Base-by-base conservation (phyloP, 129 eudicot genomes). In the Saussurea involucrata region DNA sequence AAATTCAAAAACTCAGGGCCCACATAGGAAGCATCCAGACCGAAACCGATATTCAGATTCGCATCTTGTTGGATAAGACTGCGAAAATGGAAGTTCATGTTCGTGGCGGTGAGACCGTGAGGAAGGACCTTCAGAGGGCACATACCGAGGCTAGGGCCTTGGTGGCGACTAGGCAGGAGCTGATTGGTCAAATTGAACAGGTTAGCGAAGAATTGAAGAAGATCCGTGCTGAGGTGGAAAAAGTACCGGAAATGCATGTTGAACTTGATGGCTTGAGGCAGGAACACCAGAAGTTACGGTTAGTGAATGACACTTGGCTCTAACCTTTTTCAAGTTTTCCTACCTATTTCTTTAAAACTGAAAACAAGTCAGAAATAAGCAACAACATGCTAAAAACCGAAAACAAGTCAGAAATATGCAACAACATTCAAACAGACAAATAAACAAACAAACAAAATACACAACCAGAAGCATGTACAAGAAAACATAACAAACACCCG, bases 251-350 rank as follows among this genome's bases (percentile, higher is more conserved):
- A 75, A 74, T 95, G 96, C 80, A 76, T 5, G 85, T 81, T 72
- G 91, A 92, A 78, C 90, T 92, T 71, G 95, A 92, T 73, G 79
- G 86, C 63, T 80, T 95, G 90, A 89, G 82, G 81, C 73, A 85
- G 69, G 99, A 95, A 75, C 92, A 88, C 85, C 92, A 91, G 58
- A 86, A 78, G 75, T 44, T 95, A 79, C 93, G 96, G 97, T 95
- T 79, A 85, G 98, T 81, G 77, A 82, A 70, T 60, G 24, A 11
- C 36, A 32, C 55, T 69, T 76, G 63, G 66, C 61, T 64, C 8
- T 71, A 55, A 69, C 20, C 18, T 79, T 70, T 25, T 61, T 24
- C 46, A 44, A 29, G 57, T 70, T 25, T 37, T 46, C 20, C 60
- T 24, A 10, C 24, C 61, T 40, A 33, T 66, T 28, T 36, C 34